Evolutionary conservation across 2,329 filamentous ascomycete species (phyloP).

Genomic region (Hypoxylon sp.): DNA sequence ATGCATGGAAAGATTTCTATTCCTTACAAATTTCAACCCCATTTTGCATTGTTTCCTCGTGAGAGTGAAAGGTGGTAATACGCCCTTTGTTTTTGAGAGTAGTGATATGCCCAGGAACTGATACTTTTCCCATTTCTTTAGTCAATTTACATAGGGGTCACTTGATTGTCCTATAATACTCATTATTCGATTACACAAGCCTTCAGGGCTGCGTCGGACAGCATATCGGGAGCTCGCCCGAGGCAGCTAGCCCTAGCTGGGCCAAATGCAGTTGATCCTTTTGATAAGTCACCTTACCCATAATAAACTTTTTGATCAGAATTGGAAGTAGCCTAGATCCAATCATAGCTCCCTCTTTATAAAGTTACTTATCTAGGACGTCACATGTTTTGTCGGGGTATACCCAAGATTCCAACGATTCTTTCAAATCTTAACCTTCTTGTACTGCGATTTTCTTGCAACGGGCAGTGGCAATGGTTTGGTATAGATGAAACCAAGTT

Average conservation of each 20-base stretch:
- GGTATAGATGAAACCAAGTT: neutral
- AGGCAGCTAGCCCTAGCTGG: slow-evolving; percentile 1
- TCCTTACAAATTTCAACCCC: neutral
- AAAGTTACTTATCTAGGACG: slow-evolving; percentile 7
- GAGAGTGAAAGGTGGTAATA: neutral
- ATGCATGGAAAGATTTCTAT: neutral
- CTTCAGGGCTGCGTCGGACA: slow-evolving; percentile 8
- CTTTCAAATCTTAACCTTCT: neutral
- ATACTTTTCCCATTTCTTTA: neutral
- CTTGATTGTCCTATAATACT: neutral
- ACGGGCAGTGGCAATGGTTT: neutral
- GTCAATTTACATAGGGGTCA: neutral
- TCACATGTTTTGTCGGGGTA: slow-evolving; percentile 7
- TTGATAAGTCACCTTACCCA: slow-evolving; percentile 37
- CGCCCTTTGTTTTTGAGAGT: neutral
- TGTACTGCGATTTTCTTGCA: neutral
- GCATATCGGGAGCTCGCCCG: slow-evolving; percentile 1
- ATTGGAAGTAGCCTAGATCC: slow-evolving; percentile 17
- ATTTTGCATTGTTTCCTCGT: slow-evolving; percentile 6
- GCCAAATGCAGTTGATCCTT: slow-evolving; percentile 8
- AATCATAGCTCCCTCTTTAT: neutral
- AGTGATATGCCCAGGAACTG: neutral
- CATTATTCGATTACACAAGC: slow-evolving; percentile 11
- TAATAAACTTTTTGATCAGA: slow-evolving; percentile 16
- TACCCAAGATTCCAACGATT: neutral